Evolutionary conservation across 805 yeast genomes (phyloP), one percentile per base, ranked within the genome.

Genomic region (Candida nitratophila): DNA sequence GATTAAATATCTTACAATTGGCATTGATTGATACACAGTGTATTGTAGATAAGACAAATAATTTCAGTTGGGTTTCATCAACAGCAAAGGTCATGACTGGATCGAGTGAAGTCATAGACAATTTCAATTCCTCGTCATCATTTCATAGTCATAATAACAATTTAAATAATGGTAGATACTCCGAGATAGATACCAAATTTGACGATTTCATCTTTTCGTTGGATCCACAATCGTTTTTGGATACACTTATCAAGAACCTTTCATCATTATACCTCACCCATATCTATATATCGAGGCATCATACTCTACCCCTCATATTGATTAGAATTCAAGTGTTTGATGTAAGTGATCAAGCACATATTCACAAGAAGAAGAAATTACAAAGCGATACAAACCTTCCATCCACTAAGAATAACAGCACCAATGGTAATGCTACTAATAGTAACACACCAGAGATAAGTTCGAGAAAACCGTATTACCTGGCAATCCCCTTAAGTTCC

Each of bases 251-350:
- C 7, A 44, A 56, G 15, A 73, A 74, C 31, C 59, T 86, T 10
- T 67, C 77, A 27, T 64, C 65, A 17, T 57, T 80, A n/a, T 82
- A 74, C 59, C 58, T 76, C 48, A 71, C 78, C n/a, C 84, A 84
- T 55, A 71, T 83, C 12, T 83, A 82, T 55, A 74, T 81, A 21
- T 78, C 83, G 41, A 67, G 76, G 43, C 89, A 83, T 59, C 86
- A 87, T 3, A 63, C 64, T 9, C 68, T 76, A 37, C 87, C 89
- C 0, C 52, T 83, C 46, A 62, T 79, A 2, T 61, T 86, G 21
- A 69, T 83, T 9, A 61, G 95, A 40, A 68, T 86, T 20, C 95
- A 85, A 55, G 71, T 84, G 36, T 85, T 80, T 56, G 91, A 86
- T 47, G 59, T 64, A 48, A 42, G 22, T 31, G 22, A 37, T 27